A percentile compares a stretch with the other conserved stretches of the same genome.
phyloP scores from a whole-genome alignment of 202 grass and related monocot genomes.

The Saccharum hybrid region DNA sequence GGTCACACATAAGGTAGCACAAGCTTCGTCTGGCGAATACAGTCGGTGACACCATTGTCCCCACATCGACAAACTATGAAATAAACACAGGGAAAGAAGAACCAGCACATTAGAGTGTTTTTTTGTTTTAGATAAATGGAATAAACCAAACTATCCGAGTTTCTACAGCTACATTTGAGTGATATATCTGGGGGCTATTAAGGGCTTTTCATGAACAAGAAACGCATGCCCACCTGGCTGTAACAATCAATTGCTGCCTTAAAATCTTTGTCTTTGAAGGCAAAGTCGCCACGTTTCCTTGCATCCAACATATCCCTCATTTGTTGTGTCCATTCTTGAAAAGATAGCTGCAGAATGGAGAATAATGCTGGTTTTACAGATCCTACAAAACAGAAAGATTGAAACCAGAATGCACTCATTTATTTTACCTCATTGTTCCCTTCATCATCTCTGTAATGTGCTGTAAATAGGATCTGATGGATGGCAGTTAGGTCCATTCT shows the following conservation, averaged over 20 bases:
- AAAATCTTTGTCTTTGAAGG: slow-evolving; percentile 92
- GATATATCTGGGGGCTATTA: not conserved
- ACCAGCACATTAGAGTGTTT: not conserved
- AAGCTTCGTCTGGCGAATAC: slow-evolving; percentile 85
- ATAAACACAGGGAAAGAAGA: not conserved
- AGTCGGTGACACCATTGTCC: slow-evolving; percentile 91
- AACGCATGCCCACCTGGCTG: slow-evolving; percentile 57
- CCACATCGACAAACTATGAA: slow-evolving; percentile 84
- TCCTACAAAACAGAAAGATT: slow-evolving; percentile 9
- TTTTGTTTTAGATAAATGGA: not conserved
- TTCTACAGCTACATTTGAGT: not conserved
- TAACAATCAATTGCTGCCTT: slow-evolving; percentile 86
- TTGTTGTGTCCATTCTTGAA: slow-evolving; percentile 98
- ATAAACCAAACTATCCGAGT: not conserved
- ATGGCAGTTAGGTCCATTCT: slow-evolving; percentile 95
- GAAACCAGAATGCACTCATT: slow-evolving; percentile 13
- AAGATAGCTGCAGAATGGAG: slow-evolving; percentile 70
- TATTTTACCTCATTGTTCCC: slow-evolving; percentile 77
- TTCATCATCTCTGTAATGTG: slow-evolving; percentile 89
- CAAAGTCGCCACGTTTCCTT: slow-evolving; percentile 81
- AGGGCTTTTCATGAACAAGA: not conserved
- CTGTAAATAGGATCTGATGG: slow-evolving; percentile 73
- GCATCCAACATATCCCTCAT: slow-evolving; percentile 96
- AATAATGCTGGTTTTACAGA: slow-evolving; percentile 2
- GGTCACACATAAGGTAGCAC: slow-evolving; percentile 90